phyloP scores from a whole-genome alignment of 345 rosid species.

The Bruguiera sexangula region DNA sequence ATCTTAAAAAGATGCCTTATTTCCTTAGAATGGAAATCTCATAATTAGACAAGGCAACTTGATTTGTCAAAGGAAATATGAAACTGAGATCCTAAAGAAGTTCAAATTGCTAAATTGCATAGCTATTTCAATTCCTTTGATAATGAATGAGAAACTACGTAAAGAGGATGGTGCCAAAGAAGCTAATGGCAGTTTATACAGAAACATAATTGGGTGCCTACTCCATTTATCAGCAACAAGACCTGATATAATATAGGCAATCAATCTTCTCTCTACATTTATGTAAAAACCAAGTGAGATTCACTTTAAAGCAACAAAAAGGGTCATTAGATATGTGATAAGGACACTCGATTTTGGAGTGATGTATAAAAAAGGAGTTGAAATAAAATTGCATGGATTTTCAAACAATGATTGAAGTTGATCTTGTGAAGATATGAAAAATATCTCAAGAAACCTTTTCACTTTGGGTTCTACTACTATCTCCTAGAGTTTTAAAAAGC shows the following conservation, averaged over 20 bases:
- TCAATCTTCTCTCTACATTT: neutral
- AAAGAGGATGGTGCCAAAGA: neutral
- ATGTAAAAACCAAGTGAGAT: neutral
- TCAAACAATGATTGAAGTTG: neutral
- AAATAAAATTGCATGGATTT: neutral
- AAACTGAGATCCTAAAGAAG: too few relatives aligned
- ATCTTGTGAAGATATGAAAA: too few relatives aligned
- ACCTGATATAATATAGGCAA: neutral
- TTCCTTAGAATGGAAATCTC: too few relatives aligned
- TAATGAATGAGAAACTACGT: too few relatives aligned
- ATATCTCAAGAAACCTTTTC: too few relatives aligned
- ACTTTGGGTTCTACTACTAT: too few relatives aligned
- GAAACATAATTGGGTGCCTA: neutral
- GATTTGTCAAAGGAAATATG: too few relatives aligned
- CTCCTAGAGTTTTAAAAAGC: too few relatives aligned
- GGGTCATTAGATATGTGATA: neutral
- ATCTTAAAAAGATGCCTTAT: too few relatives aligned
- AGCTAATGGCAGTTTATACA: neutral
- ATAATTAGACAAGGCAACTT: too few relatives aligned
- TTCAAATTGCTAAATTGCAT: too few relatives aligned
- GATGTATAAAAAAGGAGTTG: neutral
- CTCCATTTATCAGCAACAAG: neutral
- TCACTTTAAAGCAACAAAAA: neutral
- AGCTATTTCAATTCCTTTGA: too few relatives aligned
- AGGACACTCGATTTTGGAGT: neutral